Evolutionary conservation across 352 stramenopile genomes (phyloP).

Genomic region (Globisporangium lucens): DNA sequence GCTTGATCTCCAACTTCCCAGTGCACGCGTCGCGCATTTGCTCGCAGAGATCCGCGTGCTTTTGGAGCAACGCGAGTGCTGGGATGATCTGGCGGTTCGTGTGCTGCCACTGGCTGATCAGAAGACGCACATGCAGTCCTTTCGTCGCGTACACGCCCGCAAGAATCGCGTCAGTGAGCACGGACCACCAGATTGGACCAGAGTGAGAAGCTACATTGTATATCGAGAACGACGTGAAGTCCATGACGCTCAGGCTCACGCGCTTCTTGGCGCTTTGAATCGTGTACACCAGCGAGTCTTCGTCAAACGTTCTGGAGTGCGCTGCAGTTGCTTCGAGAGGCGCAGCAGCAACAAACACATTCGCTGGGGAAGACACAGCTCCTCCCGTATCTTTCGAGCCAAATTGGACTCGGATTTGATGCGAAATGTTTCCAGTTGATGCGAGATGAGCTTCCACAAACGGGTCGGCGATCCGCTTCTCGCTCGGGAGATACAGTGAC

Average conservation of each 20-base stretch:
- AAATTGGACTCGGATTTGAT: slow-evolving; percentile 41
- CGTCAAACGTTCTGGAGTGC: slow-evolving; percentile 55
- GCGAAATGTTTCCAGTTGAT: slow-evolving; percentile 46
- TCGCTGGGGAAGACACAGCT: background rate
- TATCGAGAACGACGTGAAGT: slow-evolving; percentile 73
- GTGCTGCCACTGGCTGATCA: slow-evolving; percentile 81
- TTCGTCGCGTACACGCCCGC: slow-evolving; percentile 50
- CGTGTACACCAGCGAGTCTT: slow-evolving; percentile 71
- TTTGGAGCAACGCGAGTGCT: slow-evolving; percentile 40
- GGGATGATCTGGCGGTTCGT: slow-evolving; percentile 53
- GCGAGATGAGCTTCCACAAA: slow-evolving; percentile 44
- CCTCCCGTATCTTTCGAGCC: slow-evolving; percentile 4
- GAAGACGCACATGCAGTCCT: slow-evolving; percentile 47
- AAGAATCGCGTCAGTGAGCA: slow-evolving; percentile 60
- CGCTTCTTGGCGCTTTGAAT: slow-evolving; percentile 52
- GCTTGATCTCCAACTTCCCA: slow-evolving; percentile 60
- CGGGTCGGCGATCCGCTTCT: slow-evolving; percentile 34
- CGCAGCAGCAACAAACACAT: slow-evolving; percentile 63
- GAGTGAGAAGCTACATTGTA: slow-evolving; percentile 39
- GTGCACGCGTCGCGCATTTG: slow-evolving; percentile 35
- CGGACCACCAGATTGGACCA: slow-evolving; percentile 62
- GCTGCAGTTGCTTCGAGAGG: slow-evolving; percentile 54
- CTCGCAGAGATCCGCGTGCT: slow-evolving; percentile 46
- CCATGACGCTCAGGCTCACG: slow-evolving; percentile 79
- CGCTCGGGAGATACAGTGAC: slow-evolving; percentile 44